Conservation (phyloP, 1,139 yeast genomes). For the Arxiozyma slooffiae region DNA sequence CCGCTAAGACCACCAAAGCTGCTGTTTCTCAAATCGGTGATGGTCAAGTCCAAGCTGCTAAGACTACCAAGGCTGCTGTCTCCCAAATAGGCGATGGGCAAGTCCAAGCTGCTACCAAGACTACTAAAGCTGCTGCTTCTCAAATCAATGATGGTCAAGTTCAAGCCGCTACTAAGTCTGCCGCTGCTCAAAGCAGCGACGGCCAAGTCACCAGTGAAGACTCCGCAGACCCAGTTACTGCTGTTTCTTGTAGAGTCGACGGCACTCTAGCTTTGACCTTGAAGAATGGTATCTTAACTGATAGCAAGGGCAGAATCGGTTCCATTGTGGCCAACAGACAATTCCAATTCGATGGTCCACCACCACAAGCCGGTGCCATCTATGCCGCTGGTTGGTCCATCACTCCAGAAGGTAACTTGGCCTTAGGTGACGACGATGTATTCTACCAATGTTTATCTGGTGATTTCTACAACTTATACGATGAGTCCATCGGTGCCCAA, state of each 20-base stretch:
- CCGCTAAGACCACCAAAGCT: constrained; percentile 29
- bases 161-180: constrained; percentile 10
- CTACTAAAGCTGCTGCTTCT: constrained; percentile 33
- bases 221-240: constrained; percentile 15
- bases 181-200: constrained; percentile 27
- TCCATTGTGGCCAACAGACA: too few relatives aligned
- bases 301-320: constrained; percentile 64
- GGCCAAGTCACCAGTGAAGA: constrained; percentile 41
- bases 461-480: too few relatives aligned
- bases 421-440: too few relatives aligned
- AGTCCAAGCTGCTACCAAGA: constrained; percentile 70
- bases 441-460: too few relatives aligned
- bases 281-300: constrained; percentile 47
- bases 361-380: too few relatives aligned
- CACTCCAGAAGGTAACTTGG: too few relatives aligned
- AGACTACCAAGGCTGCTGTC: constrained; percentile 32
- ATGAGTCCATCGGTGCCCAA: too few relatives aligned
- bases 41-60: constrained; percentile 11
- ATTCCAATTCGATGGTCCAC: too few relatives aligned
- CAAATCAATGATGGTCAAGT: constrained; percentile 14
- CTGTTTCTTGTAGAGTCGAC: constrained; percentile 40
- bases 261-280: constrained; percentile 50
- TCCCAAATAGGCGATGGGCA: constrained; percentile 53
- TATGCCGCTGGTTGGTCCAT: too few relatives aligned
- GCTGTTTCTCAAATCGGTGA: constrained; percentile 16